Evolutionary conservation across 306 rosid species (phyloP).

Genomic region (Cucumis melo): DNA sequence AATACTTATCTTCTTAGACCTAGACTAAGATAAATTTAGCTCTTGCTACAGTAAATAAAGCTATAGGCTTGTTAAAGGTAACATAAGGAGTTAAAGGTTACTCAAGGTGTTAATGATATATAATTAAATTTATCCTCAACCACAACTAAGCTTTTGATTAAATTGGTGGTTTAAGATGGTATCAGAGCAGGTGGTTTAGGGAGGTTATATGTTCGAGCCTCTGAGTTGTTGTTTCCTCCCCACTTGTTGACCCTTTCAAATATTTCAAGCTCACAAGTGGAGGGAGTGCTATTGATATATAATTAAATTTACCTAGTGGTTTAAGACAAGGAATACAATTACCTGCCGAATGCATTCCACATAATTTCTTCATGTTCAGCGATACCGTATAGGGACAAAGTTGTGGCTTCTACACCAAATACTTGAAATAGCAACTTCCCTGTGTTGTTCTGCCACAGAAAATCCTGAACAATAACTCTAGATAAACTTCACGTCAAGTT

Average conservation of each 20-base stretch:
- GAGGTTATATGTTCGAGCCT: no score
- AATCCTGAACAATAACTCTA: slow-evolving; percentile 39
- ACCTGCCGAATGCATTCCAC: slow-evolving; percentile 93
- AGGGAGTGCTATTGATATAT: no score
- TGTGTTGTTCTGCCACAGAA: slow-evolving; percentile 84
- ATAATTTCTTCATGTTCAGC: slow-evolving; percentile 77
- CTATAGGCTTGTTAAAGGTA: background rate
- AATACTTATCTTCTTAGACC: background rate
- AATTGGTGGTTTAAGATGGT: no score
- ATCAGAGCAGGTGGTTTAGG: no score
- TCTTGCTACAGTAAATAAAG: background rate
- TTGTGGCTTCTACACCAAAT: slow-evolving; percentile 68
- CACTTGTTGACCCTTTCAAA: no score
- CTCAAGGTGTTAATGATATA: no score
- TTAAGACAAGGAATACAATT: slow-evolving; percentile 1
- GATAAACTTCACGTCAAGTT: background rate
- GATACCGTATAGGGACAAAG: slow-evolving; percentile 73
- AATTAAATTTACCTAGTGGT: no score
- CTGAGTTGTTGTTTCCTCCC: no score
- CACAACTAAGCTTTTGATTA: no score
- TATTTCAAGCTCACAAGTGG: no score
- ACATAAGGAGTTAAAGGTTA: no score
- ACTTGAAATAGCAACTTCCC: slow-evolving; percentile 86
- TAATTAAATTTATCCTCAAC: no score
- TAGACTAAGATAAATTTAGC: background rate